These are phyloP conservation scores for Calonectria montana DNA, from an alignment of 2,329 filamentous ascomycete species.

Conservation along the genomic window DNA sequence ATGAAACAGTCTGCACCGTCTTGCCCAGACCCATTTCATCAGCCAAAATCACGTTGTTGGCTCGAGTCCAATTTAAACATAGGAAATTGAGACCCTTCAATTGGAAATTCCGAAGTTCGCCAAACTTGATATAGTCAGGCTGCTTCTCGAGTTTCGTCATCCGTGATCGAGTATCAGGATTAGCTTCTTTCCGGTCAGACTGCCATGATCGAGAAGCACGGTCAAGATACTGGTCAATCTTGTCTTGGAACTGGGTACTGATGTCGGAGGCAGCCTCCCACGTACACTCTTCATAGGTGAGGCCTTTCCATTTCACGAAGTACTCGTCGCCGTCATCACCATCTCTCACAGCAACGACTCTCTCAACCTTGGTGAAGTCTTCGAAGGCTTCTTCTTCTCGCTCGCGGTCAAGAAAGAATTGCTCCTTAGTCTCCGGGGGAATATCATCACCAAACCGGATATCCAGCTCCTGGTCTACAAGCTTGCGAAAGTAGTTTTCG, in stretches of 20 bases:
- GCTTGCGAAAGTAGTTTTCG: slow-evolving; percentile 93
- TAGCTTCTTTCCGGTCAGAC: slow-evolving; percentile 83
- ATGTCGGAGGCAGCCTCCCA: slow-evolving; percentile 88
- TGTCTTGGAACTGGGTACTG: slow-evolving; percentile 81
- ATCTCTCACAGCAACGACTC: slow-evolving; percentile 86
- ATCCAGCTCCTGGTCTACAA: slow-evolving; percentile 82
- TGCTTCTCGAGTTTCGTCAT: slow-evolving; percentile 82
- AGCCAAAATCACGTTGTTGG: slow-evolving; percentile 95
- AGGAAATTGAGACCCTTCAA: slow-evolving; percentile 95
- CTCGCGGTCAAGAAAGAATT: slow-evolving; percentile 95
- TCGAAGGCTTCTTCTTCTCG: slow-evolving; percentile 87
- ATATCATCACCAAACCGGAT: slow-evolving; percentile 81
- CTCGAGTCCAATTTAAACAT: slow-evolving; percentile 93
- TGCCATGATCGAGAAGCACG: slow-evolving; percentile 83
- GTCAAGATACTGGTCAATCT: slow-evolving; percentile 92
- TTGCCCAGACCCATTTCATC: slow-evolving; percentile 99
- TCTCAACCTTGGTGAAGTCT: slow-evolving; percentile 92
- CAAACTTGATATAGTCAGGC: slow-evolving; percentile 85
- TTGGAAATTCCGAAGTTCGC: slow-evolving; percentile 92
- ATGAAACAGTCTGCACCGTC: slow-evolving; percentile 96
- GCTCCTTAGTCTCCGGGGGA: slow-evolving; percentile 87
- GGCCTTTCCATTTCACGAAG: slow-evolving; percentile 95
- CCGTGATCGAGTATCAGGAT: slow-evolving; percentile 77
- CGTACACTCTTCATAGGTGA: slow-evolving; percentile 93
- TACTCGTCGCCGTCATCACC: slow-evolving; percentile 88